Conservation (phyloP, 2,329 filamentous ascomycete genomes). For the Clarireedia homoeocarpa region DNA sequence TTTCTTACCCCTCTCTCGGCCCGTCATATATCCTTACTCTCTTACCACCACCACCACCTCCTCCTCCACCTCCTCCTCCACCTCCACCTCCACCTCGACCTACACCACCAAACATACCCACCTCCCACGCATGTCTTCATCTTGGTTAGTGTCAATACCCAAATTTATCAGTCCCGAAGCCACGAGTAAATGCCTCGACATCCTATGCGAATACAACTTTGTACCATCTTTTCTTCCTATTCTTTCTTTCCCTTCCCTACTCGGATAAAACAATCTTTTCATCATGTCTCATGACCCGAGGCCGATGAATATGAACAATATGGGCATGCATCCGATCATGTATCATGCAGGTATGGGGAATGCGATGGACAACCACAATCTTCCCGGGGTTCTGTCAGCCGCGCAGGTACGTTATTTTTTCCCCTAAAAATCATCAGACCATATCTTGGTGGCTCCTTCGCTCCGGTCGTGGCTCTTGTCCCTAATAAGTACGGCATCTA, state of each 20-base stretch:
- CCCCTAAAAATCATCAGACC: neutral
- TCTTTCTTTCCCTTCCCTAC: neutral
- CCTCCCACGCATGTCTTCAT: no score
- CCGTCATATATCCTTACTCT: no score
- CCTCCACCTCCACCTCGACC: no score
- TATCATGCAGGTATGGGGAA: conserved; percentile 17
- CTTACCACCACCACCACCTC: no score
- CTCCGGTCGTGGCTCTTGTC: neutral
- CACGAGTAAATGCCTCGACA: neutral
- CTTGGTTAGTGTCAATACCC: no score
- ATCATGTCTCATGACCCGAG: conserved; percentile 19
- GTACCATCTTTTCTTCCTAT: no score
- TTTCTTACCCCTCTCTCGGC: no score
- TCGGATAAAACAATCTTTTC: neutral
- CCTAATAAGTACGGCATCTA: conserved; percentile 6
- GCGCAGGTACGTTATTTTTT: conserved; percentile 21
- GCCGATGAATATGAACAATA: conserved; percentile 17
- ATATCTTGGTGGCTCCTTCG: neutral
- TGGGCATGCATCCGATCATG: conserved; percentile 21
- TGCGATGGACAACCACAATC: no score
- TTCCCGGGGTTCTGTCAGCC: conserved; percentile 18
- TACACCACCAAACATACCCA: no score
- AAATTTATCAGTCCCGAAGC: neutral
- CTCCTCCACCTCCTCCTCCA: no score
- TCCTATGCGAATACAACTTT: neutral